These are phyloP conservation scores for Paraphoma chrysanthemicola DNA, from an alignment of 2,329 filamentous ascomycete genomes.

Conservation along the genomic window DNA sequence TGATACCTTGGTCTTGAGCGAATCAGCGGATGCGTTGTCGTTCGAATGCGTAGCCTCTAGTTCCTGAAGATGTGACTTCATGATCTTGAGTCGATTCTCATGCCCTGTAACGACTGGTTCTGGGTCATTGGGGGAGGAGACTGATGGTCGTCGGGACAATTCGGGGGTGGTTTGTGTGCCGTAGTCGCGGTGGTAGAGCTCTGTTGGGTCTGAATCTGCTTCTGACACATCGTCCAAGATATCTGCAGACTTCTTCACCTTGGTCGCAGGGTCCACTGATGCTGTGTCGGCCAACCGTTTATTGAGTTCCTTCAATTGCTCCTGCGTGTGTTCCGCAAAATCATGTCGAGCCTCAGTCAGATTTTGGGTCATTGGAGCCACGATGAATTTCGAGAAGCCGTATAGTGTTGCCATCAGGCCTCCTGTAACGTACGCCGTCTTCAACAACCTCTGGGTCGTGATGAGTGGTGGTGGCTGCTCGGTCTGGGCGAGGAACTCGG, in stretches of 20 bases:
- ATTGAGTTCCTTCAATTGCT: conserved; percentile 63
- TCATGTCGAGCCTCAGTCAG: conserved; percentile 65
- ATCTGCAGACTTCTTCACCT: conserved; percentile 33
- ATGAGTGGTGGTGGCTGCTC: conserved; percentile 66
- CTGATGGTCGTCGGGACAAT: conserved; percentile 50
- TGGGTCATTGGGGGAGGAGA: conserved; percentile 26
- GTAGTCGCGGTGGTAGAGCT: conserved; percentile 82
- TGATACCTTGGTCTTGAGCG: conserved; percentile 56
- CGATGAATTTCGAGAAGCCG: conserved; percentile 72
- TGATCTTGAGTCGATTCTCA: conserved; percentile 55
- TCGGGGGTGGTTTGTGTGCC: conserved; percentile 76
- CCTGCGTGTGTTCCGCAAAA: conserved; percentile 59
- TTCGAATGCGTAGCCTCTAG: conserved; percentile 58
- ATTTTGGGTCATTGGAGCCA: conserved; percentile 66
- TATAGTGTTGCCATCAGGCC: conserved; percentile 68
- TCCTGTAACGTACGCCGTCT: conserved; percentile 63
- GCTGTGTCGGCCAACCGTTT: conserved; percentile 65
- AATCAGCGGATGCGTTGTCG: conserved; percentile 59
- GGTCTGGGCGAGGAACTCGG: conserved; percentile 67
- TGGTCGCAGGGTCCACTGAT: conserved; percentile 63
- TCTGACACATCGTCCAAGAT: conserved; percentile 54
- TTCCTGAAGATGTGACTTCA: conserved; percentile 60
- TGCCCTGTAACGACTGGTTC: conserved; percentile 47
- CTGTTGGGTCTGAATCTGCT: conserved; percentile 69
- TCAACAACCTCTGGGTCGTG: conserved; percentile 62